A percentile compares a stretch with the other conserved stretches of the same genome.
phyloP scores from a whole-genome alignment of 257 asterid species.

The Ilex asprella region DNA sequence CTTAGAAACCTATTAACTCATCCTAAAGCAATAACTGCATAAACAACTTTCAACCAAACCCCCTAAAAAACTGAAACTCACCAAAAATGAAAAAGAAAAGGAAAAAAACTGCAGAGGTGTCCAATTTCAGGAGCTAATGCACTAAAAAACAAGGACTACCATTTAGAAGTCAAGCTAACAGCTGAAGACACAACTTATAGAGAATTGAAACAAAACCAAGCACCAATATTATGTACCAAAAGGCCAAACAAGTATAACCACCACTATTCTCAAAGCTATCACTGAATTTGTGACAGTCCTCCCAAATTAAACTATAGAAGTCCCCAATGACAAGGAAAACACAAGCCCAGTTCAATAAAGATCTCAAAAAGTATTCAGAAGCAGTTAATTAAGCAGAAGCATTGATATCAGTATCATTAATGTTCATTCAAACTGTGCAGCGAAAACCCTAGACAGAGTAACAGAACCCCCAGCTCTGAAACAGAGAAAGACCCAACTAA shows the following conservation, averaged over 20 bases:
- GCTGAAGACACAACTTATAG: constrained; percentile 1
- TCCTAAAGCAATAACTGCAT: too few species aligned
- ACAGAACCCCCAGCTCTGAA: constrained; percentile 18
- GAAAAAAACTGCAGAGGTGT: too few species aligned
- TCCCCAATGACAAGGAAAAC: constrained; percentile 20
- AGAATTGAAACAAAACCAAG: constrained; percentile 12
- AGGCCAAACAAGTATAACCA: background rate
- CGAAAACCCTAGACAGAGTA: constrained; percentile 21
- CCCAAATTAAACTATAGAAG: constrained; percentile 15
- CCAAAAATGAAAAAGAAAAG: too few species aligned
- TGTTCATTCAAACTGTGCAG: constrained; percentile 19
- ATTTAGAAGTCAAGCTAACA: too few species aligned
- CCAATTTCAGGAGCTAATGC: too few species aligned
- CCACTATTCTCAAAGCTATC: constrained; percentile 9
- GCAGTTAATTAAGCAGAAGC: constrained; percentile 24
- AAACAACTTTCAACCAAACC: too few species aligned
- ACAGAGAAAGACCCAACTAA: constrained; percentile 20
- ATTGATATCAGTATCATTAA: constrained; percentile 24
- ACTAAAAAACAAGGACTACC: too few species aligned
- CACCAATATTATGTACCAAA: background rate
- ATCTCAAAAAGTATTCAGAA: constrained; percentile 12
- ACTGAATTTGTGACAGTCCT: constrained; percentile 14
- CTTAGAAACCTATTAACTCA: constrained; percentile 14
- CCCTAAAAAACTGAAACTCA: too few species aligned
- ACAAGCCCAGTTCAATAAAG: constrained; percentile 21